Evolutionary conservation across 73 alveolate genomes (phyloP), one percentile per base, ranked within the genome.

Genomic region (Paramecium octaurelia): DNA sequence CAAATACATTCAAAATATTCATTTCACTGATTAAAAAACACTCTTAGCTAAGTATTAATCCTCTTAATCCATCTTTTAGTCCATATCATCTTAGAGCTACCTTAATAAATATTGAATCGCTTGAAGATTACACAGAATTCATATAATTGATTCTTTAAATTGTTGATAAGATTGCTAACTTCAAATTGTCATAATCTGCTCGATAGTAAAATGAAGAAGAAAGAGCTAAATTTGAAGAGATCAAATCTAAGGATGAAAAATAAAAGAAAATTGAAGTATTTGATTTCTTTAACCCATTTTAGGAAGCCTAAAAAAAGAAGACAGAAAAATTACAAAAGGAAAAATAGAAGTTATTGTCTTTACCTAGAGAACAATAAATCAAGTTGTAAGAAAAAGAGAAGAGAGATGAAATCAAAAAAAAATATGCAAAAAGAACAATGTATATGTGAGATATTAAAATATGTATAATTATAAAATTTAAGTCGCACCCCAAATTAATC

Each of bases 41-140:
- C 34, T 80, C n/a, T 21, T 46, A 14, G 46, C 36, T 5, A 44
- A 80, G 91, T 80, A 80, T 16, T n/a, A 12, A 73, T 31, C 5
- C 0, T 6, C 2, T 4, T 12, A 12, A 3, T 42, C 31, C 31
- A 27, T 38, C 1, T 44, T 43, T 44, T 44, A 80, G 91, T 80
- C 91, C 91, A 21, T 40, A 40, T 80, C 76, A 80, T 44, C 12
- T 80, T 6, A 80, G 91, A 80, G 91, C 91, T 80, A 46, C 73
- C 8, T 42, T 80, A 31, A 35, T 23, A 4, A 80, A 80, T 48
- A 31, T 80, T 48, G 43, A 80, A 42, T 24, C 48, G 46, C 3
- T 80, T 2, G 43, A 80, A 12, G 29, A 23, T 44, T 48, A 43
- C 5, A 24, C 46, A 40, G 91, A 80, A 42, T 44, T 80, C 21